Base-by-base conservation (phyloP, 2,329 filamentous ascomycete species). In the Calcarisporium arbuscula region DNA sequence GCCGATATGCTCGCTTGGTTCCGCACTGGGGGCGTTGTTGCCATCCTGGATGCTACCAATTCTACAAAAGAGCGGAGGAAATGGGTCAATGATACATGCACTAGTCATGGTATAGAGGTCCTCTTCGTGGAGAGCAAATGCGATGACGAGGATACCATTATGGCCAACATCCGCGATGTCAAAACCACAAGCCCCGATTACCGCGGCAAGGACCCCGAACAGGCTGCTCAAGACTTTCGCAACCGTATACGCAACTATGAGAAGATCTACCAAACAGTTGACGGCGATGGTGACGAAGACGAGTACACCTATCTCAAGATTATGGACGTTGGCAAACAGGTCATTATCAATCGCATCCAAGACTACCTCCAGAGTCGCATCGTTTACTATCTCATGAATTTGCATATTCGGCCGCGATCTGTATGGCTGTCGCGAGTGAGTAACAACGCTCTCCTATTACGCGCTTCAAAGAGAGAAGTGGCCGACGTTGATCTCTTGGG, bases 181-280 rank as follows among this genome's bases (percentile, higher is more conserved):
- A 98, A 98, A 72, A 90, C 88, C 3, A 94, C 87, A 18, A 94
- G 86, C 37, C 92, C 92, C 2, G 92, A 98, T 62, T 98, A 98
- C 58, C 70, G 80, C 39, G 92, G 89, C 36, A 88, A 95, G 59
- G 92, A 98, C 55, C 92, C 92, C 2, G 92, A 98, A 58, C 70
- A 77, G 40, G 92, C 92, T 4, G 92, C 89, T 9, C 74, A 80
- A 38, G 92, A 98, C 60, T 98, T 98, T 65, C 81, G 87, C 43
- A 83, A 94, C 53, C 82, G 92, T 43, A 98, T 98, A 54, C 80
- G 83, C 52, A 95, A 95, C 62, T 98, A 98, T 62, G 92, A 98
- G 61, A 92, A 92, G 62, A 85, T 94, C 19, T 98, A 98, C 62
- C 79, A 94, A 64, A 90, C 87, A 2, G 86, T 98, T 51, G 86